Evolutionary conservation across 2,329 filamentous ascomycete species (phyloP).

Genomic region (Colletotrichum karsti): DNA sequence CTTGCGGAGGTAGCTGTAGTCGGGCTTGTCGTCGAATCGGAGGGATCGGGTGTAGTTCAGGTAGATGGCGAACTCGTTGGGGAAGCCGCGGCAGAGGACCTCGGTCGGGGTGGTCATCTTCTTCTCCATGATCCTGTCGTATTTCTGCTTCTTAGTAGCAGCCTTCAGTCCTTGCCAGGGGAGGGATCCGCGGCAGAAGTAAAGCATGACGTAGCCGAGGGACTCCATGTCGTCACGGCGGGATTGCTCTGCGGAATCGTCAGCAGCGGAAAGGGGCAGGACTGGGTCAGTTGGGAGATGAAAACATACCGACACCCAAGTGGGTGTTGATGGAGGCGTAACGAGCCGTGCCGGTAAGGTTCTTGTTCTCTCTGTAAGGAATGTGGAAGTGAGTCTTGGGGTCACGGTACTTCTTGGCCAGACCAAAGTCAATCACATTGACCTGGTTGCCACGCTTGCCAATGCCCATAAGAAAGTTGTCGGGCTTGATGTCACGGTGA

Average conservation of each 20-base stretch:
- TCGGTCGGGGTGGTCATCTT: constrained; percentile 99
- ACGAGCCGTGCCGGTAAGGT: constrained; percentile 96
- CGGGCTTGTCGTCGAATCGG: constrained; percentile 99
- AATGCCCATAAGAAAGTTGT: constrained; percentile 99
- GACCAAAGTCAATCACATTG: constrained; percentile 98
- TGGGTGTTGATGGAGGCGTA: constrained; percentile 99
- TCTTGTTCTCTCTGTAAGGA: constrained; percentile 99
- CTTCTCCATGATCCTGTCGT: constrained; percentile 99
- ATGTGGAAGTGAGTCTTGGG: constrained; percentile 99
- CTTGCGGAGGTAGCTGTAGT: constrained; percentile 99
- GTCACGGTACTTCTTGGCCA: constrained; percentile 99
- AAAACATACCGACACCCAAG: constrained; percentile 81
- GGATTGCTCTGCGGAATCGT: constrained; percentile 80
- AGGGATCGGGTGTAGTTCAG: constrained; percentile 99
- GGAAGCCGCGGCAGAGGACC: constrained; percentile 98
- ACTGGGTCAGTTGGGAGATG: neutral
- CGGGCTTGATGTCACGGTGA: constrained; percentile 99
- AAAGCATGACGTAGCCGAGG: constrained; percentile 98
- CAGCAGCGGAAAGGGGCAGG: constrained; percentile 29
- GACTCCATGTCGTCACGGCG: constrained; percentile 99
- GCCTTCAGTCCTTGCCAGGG: constrained; percentile 99
- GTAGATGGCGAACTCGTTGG: constrained; percentile 99
- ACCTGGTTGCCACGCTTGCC: constrained; percentile 99
- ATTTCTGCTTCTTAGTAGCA: constrained; percentile 99
- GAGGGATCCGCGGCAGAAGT: constrained; percentile 98